Conservation (phyloP, 2,329 filamentous ascomycete species). For the Fusarium papillatum region DNA sequence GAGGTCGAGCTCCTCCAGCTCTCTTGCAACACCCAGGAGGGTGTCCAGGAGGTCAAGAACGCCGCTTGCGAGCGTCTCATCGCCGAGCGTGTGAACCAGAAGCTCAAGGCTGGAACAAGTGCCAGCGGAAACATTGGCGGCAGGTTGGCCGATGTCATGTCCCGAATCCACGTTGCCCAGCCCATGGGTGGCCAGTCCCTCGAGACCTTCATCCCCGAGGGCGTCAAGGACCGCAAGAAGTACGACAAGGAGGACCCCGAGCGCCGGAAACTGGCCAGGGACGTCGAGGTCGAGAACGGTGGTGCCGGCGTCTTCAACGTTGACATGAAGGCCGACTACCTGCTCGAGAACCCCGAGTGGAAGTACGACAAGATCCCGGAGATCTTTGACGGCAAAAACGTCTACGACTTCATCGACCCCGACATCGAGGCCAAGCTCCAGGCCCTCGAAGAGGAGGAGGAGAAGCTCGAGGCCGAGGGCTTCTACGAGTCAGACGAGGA, state of each 20-base stretch:
- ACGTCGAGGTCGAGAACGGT: slow-evolving; percentile 92
- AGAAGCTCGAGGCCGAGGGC: slow-evolving; percentile 90
- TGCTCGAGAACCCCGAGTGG: slow-evolving; percentile 91
- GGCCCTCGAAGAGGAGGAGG: slow-evolving; percentile 95
- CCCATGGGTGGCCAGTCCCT: slow-evolving; percentile 85
- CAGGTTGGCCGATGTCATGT: slow-evolving; percentile 90
- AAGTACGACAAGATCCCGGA: slow-evolving; percentile 97
- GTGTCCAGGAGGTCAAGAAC: slow-evolving; percentile 95
- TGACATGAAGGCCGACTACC: slow-evolving; percentile 90
- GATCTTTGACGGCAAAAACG: slow-evolving; percentile 94
- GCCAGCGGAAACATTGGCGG: slow-evolving; percentile 82
- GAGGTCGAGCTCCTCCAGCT: slow-evolving; percentile 95
- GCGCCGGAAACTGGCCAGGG: slow-evolving; percentile 83
- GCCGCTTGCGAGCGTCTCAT: slow-evolving; percentile 93
- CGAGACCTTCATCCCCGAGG: slow-evolving; percentile 91
- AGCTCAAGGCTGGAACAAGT: slow-evolving; percentile 91
- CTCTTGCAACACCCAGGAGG: slow-evolving; percentile 95
- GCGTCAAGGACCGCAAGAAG: slow-evolving; percentile 83
- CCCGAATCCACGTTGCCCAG: slow-evolving; percentile 96
- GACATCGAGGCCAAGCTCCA: slow-evolving; percentile 96
- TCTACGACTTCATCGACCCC: slow-evolving; percentile 96
- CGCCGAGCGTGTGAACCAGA: slow-evolving; percentile 93
- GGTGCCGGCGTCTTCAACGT: slow-evolving; percentile 97
- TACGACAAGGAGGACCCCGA: slow-evolving; percentile 94
- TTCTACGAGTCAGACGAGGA: slow-evolving; percentile 91